These are phyloP conservation scores for Sarocladiaceae sp. DNA, from an alignment of 2,329 filamentous ascomycete genomes.

Conservation along the genomic window DNA sequence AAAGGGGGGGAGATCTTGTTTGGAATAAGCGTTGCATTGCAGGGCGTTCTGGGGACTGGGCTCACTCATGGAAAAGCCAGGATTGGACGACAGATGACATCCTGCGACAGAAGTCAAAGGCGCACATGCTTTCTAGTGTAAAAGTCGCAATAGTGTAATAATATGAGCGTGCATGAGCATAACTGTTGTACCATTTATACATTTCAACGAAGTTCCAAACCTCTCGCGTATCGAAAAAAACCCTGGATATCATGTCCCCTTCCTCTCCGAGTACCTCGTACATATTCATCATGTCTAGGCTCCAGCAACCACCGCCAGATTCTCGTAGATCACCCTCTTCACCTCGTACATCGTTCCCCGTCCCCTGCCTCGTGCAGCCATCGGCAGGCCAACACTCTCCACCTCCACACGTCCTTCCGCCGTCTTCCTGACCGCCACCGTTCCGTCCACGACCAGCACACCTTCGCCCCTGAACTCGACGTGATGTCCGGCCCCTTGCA, in stretches of 20 bases:
- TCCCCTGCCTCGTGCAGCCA: slow-evolving; percentile 19
- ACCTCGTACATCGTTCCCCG: slow-evolving; percentile 81
- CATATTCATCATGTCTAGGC: slow-evolving; percentile 32
- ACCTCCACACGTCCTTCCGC: slow-evolving; percentile 84
- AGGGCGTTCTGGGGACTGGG: slow-evolving; percentile 24
- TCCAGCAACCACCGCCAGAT: slow-evolving; percentile 83
- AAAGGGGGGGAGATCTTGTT: slow-evolving; percentile 8
- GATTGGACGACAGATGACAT: too few relatives aligned
- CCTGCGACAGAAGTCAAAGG: too few relatives aligned
- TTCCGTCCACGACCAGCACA: slow-evolving; percentile 81
- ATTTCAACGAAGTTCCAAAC: too few relatives aligned
- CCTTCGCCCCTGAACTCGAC: slow-evolving; percentile 94
- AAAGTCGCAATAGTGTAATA: too few relatives aligned
- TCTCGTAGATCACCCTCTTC: slow-evolving; percentile 87
- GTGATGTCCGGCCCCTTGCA: slow-evolving; percentile 76
- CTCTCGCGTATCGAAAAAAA: background rate
- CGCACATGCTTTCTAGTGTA: too few relatives aligned
- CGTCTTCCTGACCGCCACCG: slow-evolving; percentile 84
- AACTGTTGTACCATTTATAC: too few relatives aligned
- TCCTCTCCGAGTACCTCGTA: background rate
- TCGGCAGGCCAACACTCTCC: slow-evolving; percentile 61
- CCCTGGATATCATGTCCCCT: too few relatives aligned
- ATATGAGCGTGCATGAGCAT: too few relatives aligned
- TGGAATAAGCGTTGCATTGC: slow-evolving; percentile 28
- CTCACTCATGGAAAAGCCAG: background rate